Percentiles rank a stretch among this genome's conserved stretches.
These are phyloP conservation scores for Talaromyces ruber DNA, from an alignment of 495 filamentous ascomycete genomes.

Conservation along the genomic window DNA sequence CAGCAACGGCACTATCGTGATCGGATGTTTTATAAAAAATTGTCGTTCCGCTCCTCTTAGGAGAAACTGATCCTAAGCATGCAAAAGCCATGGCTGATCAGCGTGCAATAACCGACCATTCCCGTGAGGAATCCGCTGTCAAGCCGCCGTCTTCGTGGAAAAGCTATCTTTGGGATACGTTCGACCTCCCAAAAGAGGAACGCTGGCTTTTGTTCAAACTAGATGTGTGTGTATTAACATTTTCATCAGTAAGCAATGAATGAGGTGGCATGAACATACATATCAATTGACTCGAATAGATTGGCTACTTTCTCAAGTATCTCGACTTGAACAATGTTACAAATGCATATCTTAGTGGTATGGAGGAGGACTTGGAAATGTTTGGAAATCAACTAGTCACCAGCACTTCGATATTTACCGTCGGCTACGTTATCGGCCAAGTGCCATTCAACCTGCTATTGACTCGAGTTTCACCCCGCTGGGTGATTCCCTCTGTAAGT, in stretches of 20 bases:
- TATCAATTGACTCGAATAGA: neutral
- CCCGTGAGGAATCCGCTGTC: conserved; percentile 15
- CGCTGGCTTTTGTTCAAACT: conserved; percentile 48
- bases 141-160: conserved; percentile 18
- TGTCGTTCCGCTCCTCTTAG: neutral
- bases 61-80: neutral
- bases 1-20: neutral
- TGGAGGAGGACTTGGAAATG: conserved; percentile 39
- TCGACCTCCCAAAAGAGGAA: conserved; percentile 44
- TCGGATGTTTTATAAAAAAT: neutral
- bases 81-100: neutral
- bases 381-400: conserved; percentile 30
- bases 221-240: conserved; percentile 41
- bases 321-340: conserved; percentile 44
- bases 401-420: conserved; percentile 42
- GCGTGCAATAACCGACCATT: neutral
- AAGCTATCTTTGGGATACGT: conserved; percentile 42
- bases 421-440: conserved; percentile 50
- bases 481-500: conserved; percentile 15
- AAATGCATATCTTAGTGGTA: conserved; percentile 35
- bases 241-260: conserved; percentile 18
- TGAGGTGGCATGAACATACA: neutral
- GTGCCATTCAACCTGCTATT: conserved; percentile 48
- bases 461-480: conserved; percentile 35
- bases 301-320: conserved; percentile 45